phyloP scores from a whole-genome alignment of 768 basidiomycete species.

The Jaapia argillacea region DNA sequence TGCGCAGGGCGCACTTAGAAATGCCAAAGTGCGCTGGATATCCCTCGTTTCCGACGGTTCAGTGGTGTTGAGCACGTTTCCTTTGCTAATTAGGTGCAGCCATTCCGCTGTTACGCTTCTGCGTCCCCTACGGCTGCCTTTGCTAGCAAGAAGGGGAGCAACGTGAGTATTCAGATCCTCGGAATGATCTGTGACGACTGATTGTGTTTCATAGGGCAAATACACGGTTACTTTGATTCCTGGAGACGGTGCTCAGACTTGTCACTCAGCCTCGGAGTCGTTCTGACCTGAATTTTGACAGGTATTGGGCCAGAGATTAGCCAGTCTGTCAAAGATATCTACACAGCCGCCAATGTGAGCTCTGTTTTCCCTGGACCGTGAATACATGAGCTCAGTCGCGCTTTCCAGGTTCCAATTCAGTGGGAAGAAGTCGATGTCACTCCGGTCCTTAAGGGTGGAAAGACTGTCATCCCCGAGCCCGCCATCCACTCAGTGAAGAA shows the following conservation, averaged over 20 bases:
- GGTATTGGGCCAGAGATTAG: conserved; percentile 99
- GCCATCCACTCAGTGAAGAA: conserved; percentile 90
- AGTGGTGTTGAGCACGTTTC: no score
- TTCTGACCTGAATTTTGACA: conserved; percentile 22
- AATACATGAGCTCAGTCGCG: conserved; percentile 3
- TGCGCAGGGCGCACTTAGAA: conserved; percentile 40
- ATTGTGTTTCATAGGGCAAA: conserved; percentile 84
- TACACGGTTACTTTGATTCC: conserved; percentile 95
- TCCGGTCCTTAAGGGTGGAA: conserved; percentile 87
- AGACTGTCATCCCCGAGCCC: conserved; percentile 90
- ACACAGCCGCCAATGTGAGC: conserved; percentile 70
- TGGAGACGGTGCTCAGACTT: conserved; percentile 68
- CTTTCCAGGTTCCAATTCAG: conserved; percentile 80
- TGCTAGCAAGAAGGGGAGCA: conserved; percentile 79
- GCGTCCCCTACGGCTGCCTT: conserved; percentile 80
- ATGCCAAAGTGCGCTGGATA: conserved; percentile 33
- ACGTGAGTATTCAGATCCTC: conserved; percentile 59
- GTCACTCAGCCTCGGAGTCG: conserved; percentile 6
- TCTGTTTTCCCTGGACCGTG: conserved; percentile 6
- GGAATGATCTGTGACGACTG: no score
- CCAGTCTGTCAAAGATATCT: conserved; percentile 91
- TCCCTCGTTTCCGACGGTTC: background rate
- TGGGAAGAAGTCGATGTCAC: conserved; percentile 99
- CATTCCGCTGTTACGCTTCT: conserved; percentile 57
- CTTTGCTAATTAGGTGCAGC: no score